A percentile compares a stretch with the other conserved stretches of the same genome.
phyloP scores from a whole-genome alignment of 2,329 filamentous ascomycete species.

The Arthrocladium fulminans region DNA sequence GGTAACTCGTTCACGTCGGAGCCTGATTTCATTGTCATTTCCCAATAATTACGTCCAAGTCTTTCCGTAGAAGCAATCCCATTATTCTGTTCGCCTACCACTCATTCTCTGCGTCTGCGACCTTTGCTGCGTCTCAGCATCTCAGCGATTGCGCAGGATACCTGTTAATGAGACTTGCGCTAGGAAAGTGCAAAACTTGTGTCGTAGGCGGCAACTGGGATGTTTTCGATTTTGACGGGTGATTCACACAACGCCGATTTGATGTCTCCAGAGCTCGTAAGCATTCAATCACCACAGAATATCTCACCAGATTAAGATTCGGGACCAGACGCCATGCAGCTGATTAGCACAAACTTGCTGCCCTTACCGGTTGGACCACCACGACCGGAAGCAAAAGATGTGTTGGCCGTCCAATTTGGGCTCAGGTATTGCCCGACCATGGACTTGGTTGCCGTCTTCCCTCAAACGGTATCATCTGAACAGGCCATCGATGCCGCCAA shows the following conservation, averaged over 20 bases:
- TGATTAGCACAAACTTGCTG: conserved; percentile 4
- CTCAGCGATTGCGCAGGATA: too few relatives aligned
- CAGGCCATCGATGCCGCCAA: neutral
- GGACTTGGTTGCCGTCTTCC: conserved; percentile 61
- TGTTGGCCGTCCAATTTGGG: neutral
- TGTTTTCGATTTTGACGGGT: neutral
- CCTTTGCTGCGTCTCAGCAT: too few relatives aligned
- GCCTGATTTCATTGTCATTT: too few relatives aligned
- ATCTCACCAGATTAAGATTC: neutral
- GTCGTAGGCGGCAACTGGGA: neutral
- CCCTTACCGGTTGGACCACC: neutral
- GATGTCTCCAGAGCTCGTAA: too few relatives aligned
- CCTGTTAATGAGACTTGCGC: too few relatives aligned
- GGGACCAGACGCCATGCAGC: neutral
- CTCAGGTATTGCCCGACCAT: conserved; percentile 65
- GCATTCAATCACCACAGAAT: too few relatives aligned
- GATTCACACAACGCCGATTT: too few relatives aligned
- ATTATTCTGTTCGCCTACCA: too few relatives aligned
- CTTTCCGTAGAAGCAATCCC: too few relatives aligned
- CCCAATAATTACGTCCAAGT: too few relatives aligned
- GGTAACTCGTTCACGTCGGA: too few relatives aligned
- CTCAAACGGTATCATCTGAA: neutral
- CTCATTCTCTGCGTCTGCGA: too few relatives aligned
- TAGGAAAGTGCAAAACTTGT: neutral
- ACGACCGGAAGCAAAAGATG: neutral